Conservation (phyloP, 371 early-diverging fungal genomes). For the Parasitella parasitica region DNA sequence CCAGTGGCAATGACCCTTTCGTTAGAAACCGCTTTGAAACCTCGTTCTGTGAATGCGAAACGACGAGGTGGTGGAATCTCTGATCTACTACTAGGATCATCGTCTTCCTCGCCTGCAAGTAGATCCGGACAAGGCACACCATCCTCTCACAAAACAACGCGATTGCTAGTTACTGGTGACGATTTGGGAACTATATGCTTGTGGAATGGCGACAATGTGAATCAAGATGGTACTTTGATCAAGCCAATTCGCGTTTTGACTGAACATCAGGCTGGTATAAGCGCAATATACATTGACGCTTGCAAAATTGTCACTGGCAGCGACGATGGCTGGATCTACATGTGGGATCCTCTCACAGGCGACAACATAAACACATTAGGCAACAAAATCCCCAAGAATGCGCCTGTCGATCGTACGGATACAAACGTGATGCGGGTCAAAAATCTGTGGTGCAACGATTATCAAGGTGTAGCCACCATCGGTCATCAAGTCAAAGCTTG, state of each 20-base stretch:
- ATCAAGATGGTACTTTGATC: constrained; percentile 7
- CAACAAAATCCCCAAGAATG: constrained; percentile 38
- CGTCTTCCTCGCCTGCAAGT: not conserved
- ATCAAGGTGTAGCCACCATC: constrained; percentile 45
- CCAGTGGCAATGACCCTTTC: not conserved
- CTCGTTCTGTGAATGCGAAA: not conserved
- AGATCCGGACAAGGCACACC: constrained; percentile 2
- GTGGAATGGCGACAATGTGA: constrained; percentile 36
- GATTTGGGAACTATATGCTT: constrained; percentile 42
- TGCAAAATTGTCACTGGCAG: constrained; percentile 51
- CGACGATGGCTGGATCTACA: constrained; percentile 51
- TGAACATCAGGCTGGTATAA: constrained; percentile 41
- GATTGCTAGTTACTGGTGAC: constrained; percentile 52
- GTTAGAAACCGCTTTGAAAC: constrained; percentile 24
- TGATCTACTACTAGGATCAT: constrained; percentile 4
- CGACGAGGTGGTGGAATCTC: constrained; percentile 1
- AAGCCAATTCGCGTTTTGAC: constrained; percentile 24
- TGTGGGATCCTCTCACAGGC: constrained; percentile 53
- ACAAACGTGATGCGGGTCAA: constrained; percentile 41
- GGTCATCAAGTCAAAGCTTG: constrained; percentile 50
- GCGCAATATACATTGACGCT: constrained; percentile 41
- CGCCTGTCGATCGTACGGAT: constrained; percentile 40
- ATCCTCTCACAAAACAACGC: constrained; percentile 12
- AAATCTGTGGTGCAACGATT: constrained; percentile 45
- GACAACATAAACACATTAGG: constrained; percentile 14